Percentiles rank a stretch among this genome's conserved stretches.
Conservation (phyloP, 106 monocot genomes). For the Agapanthus africanus region DNA sequence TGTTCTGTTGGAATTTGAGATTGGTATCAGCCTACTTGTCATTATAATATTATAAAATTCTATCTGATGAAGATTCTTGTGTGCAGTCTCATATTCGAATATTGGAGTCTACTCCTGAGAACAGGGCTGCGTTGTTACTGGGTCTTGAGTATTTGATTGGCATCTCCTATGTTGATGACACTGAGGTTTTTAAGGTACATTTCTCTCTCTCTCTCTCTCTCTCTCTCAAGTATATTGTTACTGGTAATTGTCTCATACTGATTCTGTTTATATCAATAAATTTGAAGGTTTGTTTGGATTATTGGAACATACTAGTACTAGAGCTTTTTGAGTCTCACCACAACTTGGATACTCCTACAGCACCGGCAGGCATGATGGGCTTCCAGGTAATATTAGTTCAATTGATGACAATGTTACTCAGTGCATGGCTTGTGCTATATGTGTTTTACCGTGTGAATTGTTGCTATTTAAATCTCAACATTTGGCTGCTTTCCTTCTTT, state of each 20-base stretch:
- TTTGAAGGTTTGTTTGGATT: slow-evolving; percentile 92
- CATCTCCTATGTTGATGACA: slow-evolving; percentile 99
- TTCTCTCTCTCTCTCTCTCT: neutral
- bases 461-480: neutral
- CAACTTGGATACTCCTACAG: slow-evolving; percentile 66
- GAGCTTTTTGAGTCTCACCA: slow-evolving; percentile 90
- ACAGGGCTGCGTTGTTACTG: slow-evolving; percentile 49
- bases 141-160: slow-evolving; percentile 96
- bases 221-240: neutral
- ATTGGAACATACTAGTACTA: slow-evolving; percentile 86
- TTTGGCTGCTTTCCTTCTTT: neutral
- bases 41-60: neutral
- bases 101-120: slow-evolving; percentile 73
- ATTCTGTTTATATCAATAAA: neutral
- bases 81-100: slow-evolving; percentile 85
- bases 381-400: slow-evolving; percentile 52
- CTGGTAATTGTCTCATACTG: neutral
- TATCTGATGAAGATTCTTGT: neutral
- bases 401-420: neutral
- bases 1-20: neutral
- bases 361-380: slow-evolving; percentile 71
- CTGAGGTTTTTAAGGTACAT: slow-evolving; percentile 96
- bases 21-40: neutral
- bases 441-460: neutral
- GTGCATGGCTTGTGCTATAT: neutral